These are phyloP conservation scores for Triangularia setosa DNA, from an alignment of 2,329 filamentous ascomycete species.

Conservation along the genomic window DNA sequence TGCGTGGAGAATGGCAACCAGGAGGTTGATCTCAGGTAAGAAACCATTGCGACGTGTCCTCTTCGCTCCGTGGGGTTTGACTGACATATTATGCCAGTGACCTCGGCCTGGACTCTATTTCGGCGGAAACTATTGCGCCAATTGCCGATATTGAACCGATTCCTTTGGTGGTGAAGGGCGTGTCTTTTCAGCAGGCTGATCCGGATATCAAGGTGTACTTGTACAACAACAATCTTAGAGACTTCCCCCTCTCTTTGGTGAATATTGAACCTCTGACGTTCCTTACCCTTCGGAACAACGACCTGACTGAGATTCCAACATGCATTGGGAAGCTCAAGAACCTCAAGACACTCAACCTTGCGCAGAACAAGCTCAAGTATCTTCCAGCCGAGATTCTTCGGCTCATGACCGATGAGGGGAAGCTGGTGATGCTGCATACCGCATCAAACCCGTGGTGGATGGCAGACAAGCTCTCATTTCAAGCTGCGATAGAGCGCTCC, in stretches of 20 bases:
- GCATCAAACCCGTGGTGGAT: constrained; percentile 60
- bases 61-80: not conserved
- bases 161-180: constrained; percentile 50
- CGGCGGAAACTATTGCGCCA: constrained; percentile 54
- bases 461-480: not conserved
- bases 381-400: constrained; percentile 62
- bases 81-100: constrained; percentile 27
- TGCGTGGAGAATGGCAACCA: constrained; percentile 59
- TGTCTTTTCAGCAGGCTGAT: constrained; percentile 56
- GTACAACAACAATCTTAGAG: constrained; percentile 52
- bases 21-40: constrained; percentile 59
- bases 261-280: constrained; percentile 58
- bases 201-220: constrained; percentile 60
- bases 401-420: constrained; percentile 44
- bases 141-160: constrained; percentile 53
- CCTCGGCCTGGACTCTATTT: constrained; percentile 49
- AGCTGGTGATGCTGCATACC: constrained; percentile 50
- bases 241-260: constrained; percentile 58
- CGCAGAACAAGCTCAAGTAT: constrained; percentile 57
- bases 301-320: constrained; percentile 57
- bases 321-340: constrained; percentile 55
- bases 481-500: not conserved
- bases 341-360: constrained; percentile 61
- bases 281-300: constrained; percentile 63
- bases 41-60: not conserved